Conservation (phyloP, 495 filamentous ascomycete species). For the Chaetomium cochliodes region DNA sequence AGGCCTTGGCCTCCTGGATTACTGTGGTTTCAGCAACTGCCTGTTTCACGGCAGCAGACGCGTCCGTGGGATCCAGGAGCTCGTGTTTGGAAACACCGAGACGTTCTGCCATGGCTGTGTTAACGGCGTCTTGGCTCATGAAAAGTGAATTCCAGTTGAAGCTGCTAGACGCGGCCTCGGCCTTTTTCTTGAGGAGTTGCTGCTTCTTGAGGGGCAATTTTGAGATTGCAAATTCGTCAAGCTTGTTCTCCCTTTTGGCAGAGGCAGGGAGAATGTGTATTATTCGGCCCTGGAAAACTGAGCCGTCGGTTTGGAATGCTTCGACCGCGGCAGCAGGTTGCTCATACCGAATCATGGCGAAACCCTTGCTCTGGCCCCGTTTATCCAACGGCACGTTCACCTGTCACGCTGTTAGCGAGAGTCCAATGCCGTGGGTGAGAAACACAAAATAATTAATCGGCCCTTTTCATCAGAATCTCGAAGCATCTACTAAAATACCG, state of each 20-base stretch:
- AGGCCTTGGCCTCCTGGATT: conserved; percentile 93
- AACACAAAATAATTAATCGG: conserved; percentile 30
- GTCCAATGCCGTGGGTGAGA: conserved; percentile 20
- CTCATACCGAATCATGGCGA: conserved; percentile 78
- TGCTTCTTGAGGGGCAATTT: conserved; percentile 94
- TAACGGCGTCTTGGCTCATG: conserved; percentile 96
- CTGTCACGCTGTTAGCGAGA: conserved; percentile 50
- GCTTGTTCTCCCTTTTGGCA: conserved; percentile 71
- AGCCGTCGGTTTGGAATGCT: conserved; percentile 76
- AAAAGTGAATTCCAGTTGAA: conserved; percentile 98
- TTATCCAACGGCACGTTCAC: conserved; percentile 77
- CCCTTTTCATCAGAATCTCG: conserved; percentile 47
- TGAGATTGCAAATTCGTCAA: conserved; percentile 84
- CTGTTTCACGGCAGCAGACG: conserved; percentile 91
- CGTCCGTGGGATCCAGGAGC: conserved; percentile 86
- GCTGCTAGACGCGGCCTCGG: conserved; percentile 66
- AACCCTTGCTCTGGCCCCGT: conserved; percentile 72
- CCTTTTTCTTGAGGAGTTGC: conserved; percentile 78
- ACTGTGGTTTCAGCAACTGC: conserved; percentile 94
- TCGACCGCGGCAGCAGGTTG: conserved; percentile 68
- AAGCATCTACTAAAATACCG: conserved; percentile 67
- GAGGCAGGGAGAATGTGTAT: conserved; percentile 82
- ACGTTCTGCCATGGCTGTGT: conserved; percentile 82
- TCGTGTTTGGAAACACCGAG: conserved; percentile 87
- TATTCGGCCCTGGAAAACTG: conserved; percentile 85